Base-by-base conservation (phyloP, 208 protist species). In the Entamoeba moshkovskii region DNA sequence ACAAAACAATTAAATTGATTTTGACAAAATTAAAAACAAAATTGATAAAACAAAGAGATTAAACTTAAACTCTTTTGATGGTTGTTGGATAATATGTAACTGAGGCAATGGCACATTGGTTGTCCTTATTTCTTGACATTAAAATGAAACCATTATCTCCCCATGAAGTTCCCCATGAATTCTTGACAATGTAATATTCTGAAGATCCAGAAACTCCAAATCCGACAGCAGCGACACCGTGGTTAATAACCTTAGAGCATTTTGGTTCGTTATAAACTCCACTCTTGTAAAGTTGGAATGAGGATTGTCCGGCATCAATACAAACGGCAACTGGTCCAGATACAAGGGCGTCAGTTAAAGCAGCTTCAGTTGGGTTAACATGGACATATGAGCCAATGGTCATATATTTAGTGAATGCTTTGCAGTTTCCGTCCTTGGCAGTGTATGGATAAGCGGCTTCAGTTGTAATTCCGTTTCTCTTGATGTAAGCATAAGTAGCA, bases 131-230 rank as follows among this genome's bases (percentile, higher is more conserved):
- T 25, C 49, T 8, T 59, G 49, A 59, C 59, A 73, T 73, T 42
- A 73, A 38, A 59, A 93, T 59, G 42, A 59, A 93, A 18, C 92
- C 92, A 52, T 93, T 22, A 11, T 45, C 22, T 45, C 92, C 92
- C 13, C 13, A 93, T 42, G 3, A 4, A n/a, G 1, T 29, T 45
- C 92, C 92, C 92, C 92, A 93, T 33, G 92, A 93, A 59, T 93
- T 93, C n/a, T 59, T 93, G 22, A 93, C 42, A 8, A 59, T 93
- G 15, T 91, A 94, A 94, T 92, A 94, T 13, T 92, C 29, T 13
- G 8, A 0, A 42, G 45, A 42, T 48, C 93, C 59, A 42, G 46
- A n/a, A 49, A 11, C 4, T n/a, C 94, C 94, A 94, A 93, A 94
- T 15, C 94, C 94, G 47, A 94, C 91, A 42, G 92, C 45, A 18